These are phyloP conservation scores for Populus tremula DNA, from an alignment of 345 rosid genomes.

Conservation along the genomic window DNA sequence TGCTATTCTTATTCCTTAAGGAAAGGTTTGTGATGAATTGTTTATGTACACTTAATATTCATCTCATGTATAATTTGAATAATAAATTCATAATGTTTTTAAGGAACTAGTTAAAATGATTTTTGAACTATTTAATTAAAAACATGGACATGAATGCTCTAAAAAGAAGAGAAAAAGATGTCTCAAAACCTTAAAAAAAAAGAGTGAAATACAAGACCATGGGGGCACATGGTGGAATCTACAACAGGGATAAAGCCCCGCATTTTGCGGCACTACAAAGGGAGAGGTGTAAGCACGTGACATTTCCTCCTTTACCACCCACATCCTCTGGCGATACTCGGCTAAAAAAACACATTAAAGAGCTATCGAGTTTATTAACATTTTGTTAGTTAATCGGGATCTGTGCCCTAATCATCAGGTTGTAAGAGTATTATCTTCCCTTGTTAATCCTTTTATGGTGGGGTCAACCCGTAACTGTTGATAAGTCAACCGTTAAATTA, in stretches of 20 bases:
- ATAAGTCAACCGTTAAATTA: conserved; percentile 21
- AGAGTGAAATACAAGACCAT: not conserved
- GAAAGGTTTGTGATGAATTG: conserved; percentile 9
- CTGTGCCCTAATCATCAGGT: conserved; percentile 56
- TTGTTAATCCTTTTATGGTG: not conserved
- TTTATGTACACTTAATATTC: not conserved
- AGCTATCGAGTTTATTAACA: not conserved
- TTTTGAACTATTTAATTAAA: too few relatives aligned
- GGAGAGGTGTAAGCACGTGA: conserved; percentile 36
- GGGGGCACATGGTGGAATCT: conserved; percentile 21
- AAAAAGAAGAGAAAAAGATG: not conserved
- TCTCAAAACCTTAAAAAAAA: not conserved
- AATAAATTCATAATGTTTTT: too few relatives aligned
- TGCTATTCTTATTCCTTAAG: not conserved
- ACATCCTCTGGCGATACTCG: conserved; percentile 23
- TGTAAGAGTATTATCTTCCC: conserved; percentile 4
- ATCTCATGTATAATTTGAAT: too few relatives aligned
- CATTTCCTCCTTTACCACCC: conserved; percentile 30
- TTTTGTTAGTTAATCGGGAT: conserved; percentile 34
- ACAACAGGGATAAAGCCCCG: conserved; percentile 21
- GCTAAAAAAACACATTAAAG: not conserved
- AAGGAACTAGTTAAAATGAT: too few relatives aligned
- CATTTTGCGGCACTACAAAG: conserved; percentile 25
- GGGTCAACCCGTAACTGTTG: conserved; percentile 13
- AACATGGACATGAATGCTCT: too few relatives aligned